Percentiles rank a stretch among this genome's conserved stretches.
Evolutionary conservation across 179 eudicot genomes (phyloP).

Genomic region (Beta corolliflora): DNA sequence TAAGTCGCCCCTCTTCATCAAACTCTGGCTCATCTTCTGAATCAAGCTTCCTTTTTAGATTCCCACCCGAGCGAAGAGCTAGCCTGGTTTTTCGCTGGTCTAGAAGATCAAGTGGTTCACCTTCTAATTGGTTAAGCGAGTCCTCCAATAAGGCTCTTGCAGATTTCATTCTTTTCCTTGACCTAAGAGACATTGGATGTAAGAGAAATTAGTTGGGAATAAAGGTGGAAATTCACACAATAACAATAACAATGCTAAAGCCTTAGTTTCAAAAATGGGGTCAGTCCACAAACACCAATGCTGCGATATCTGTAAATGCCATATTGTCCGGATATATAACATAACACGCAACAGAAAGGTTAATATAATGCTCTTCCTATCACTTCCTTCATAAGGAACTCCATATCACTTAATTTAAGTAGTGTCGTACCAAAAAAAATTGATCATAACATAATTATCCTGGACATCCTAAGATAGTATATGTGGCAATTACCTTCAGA

Average conservation of each 20-base stretch:
- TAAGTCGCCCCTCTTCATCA: conserved; percentile 69
- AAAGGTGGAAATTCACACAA: not conserved
- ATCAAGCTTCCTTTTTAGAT: conserved; percentile 49
- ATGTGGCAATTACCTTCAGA: not conserved
- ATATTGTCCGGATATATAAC: not conserved
- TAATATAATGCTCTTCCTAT: no score
- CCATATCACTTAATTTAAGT: not conserved
- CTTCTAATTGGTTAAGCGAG: conserved; percentile 57
- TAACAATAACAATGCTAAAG: not conserved
- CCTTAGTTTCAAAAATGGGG: no score
- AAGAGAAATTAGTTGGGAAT: not conserved
- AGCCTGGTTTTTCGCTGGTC: conserved; percentile 74
- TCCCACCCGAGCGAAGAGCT: conserved; percentile 62
- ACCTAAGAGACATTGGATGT: conserved; percentile 33
- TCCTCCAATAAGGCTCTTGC: conserved; percentile 72
- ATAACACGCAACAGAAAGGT: no score
- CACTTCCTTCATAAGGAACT: no score
- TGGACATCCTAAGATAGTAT: no score
- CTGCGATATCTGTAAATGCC: not conserved
- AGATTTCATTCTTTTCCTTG: conserved; percentile 54
- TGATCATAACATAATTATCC: no score
- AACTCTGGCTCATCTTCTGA: conserved; percentile 70
- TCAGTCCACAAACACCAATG: not conserved
- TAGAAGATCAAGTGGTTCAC: conserved; percentile 91
- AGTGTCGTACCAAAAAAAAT: not conserved